Base-by-base conservation (phyloP, 345 rosid genomes). In the Bruguiera sexangula region DNA sequence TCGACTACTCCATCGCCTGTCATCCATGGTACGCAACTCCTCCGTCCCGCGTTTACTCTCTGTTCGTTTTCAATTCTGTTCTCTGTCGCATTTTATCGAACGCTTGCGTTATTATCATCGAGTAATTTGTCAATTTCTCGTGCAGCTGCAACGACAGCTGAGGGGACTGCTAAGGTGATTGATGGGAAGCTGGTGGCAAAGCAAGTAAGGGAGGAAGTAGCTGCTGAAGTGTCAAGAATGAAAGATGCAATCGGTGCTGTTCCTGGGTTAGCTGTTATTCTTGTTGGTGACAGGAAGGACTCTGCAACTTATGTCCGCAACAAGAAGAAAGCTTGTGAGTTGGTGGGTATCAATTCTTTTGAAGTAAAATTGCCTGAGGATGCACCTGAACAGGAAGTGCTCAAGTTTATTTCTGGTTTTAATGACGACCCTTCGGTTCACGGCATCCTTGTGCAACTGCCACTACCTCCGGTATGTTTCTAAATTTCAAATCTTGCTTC, bases 371-470 rank as follows among this genome's bases (percentile, higher is more conserved):
- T 93, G 70, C 80, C 92, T 18, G 89, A 82, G 55, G 87, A 84
- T 39, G 74, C 92, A 0, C 67, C 87, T 5, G 96, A 91, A 75
- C 79, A 84, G 27, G 91, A 91, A 72, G 88, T 93, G 11, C 82
- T 91, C 70, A 79, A 78, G 63, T 80, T 69, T 70, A 84, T 93
- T 60, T 81, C 82, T 0, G 79, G 71, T 57, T 91, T 86, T 70
- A 93, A 93, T 53, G 79, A 70, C 36, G 89, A 91, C 78, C 83
- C 93, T 74, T 76, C 81, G 0, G 91, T 93, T 60, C 97, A 93
- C 66, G 98, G 97, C 79, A 90, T 93, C 79, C 97, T 90, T 71
- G 97, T 93, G 68, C 97, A 93, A 76, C 76, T 89, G 77, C 96
- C 98, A 51, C 77, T 93, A 37, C 96, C 97, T 72, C 76, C 85